phyloP scores from a whole-genome alignment of 75 land plant genomes.

The Cupressus sempervirens region DNA sequence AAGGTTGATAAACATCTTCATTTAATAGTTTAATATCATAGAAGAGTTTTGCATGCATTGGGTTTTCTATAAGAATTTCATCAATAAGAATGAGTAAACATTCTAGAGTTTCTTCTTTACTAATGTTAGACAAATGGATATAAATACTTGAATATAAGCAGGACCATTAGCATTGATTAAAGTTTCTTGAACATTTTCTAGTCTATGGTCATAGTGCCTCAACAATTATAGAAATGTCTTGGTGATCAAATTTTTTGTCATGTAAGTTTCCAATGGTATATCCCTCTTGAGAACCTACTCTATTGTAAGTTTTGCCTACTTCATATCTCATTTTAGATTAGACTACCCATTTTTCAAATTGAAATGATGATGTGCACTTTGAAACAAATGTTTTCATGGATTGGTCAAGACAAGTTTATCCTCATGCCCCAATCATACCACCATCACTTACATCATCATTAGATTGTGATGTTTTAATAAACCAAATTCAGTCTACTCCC shows the following conservation, averaged over 20 bases:
- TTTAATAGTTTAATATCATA: constrained; percentile 67
- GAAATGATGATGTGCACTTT: too few species aligned
- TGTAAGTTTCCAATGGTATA: constrained; percentile 97
- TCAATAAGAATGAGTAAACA: constrained; percentile 87
- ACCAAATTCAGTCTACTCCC: too few species aligned
- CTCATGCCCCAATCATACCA: too few species aligned
- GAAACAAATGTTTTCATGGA: too few species aligned
- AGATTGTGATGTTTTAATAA: too few species aligned
- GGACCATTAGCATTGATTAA: constrained; percentile 95
- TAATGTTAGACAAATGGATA: constrained; percentile 72
- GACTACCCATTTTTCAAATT: too few species aligned
- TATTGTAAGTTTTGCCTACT: too few species aligned
- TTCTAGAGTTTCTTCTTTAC: constrained; percentile 92
- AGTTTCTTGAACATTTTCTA: constrained; percentile 62
- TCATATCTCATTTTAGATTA: too few species aligned
- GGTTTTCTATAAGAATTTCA: constrained; percentile 91
- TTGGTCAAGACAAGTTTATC: too few species aligned
- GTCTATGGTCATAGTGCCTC: constrained; percentile 79
- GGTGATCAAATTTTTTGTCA: constrained; percentile 79
- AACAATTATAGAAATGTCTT: constrained; percentile 79
- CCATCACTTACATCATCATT: too few species aligned
- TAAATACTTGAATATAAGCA: constrained; percentile 71
- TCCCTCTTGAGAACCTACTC: constrained; percentile 88
- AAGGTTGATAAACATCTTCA: constrained; percentile 85
- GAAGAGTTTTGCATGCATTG: constrained; percentile 83